Percentiles rank a stretch among this genome's conserved stretches.
Conservation (phyloP, 2,329 filamentous ascomycete genomes). For the Pseudogymnoascus sp. region DNA sequence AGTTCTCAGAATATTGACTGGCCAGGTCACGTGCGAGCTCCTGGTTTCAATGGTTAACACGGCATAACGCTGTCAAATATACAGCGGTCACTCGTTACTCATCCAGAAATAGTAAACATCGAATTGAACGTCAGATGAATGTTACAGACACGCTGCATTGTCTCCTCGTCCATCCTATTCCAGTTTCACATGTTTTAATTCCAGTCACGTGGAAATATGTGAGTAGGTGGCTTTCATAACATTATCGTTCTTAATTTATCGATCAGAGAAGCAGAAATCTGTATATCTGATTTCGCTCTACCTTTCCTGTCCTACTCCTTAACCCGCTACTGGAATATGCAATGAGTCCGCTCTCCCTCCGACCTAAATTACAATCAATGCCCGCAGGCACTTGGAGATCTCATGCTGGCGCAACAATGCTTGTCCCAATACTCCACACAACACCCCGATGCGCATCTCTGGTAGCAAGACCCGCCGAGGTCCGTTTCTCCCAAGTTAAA, state of each 20-base stretch:
- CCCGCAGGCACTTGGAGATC: not conserved
- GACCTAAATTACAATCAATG: constrained; percentile 3
- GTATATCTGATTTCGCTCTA: not conserved
- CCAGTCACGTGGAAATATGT: not conserved
- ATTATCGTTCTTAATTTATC: not conserved
- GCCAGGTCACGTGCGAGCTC: not conserved
- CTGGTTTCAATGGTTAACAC: not conserved
- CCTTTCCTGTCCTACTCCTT: not conserved
- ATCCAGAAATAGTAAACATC: not conserved
- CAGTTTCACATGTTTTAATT: not conserved
- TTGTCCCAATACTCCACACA: not conserved
- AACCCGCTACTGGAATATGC: not conserved
- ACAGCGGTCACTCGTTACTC: not conserved
- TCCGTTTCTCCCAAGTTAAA: not conserved
- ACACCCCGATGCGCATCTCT: not conserved
- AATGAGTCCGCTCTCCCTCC: constrained; percentile 3
- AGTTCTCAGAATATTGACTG: not conserved
- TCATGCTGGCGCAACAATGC: not conserved
- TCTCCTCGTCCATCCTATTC: not conserved
- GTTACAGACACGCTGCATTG: not conserved
- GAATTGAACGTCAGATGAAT: not conserved
- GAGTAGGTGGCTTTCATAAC: not conserved
- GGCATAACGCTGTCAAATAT: not conserved
- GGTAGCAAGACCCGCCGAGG: not conserved
- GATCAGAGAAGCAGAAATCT: not conserved